These are phyloP conservation scores for Mycogone perniciosa DNA, from an alignment of 2,329 filamentous ascomycete genomes.

Conservation along the genomic window DNA sequence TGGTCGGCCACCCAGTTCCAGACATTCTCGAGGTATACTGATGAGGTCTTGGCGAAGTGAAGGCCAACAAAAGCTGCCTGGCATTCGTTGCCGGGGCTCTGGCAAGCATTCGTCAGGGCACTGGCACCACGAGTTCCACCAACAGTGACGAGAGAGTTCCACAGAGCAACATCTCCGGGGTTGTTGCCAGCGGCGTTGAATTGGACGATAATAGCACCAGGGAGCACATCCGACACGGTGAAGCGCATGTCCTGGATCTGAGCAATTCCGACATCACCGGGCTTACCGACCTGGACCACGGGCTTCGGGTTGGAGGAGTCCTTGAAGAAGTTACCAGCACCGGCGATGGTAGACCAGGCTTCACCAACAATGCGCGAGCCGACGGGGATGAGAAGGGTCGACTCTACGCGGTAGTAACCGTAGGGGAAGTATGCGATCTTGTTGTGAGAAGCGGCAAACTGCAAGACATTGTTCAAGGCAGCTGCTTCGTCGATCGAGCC, in stretches of 20 bases:
- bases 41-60: conserved; percentile 36
- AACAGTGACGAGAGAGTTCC: conserved; percentile 39
- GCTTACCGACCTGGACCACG: conserved; percentile 44
- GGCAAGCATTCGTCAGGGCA: conserved; percentile 33
- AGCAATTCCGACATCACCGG: conserved; percentile 42
- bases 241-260: conserved; percentile 49
- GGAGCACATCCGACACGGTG: conserved; percentile 40
- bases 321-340: conserved; percentile 37
- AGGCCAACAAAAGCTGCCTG: conserved; percentile 43
- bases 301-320: conserved; percentile 38
- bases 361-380: conserved; percentile 51
- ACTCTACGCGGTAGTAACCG: conserved; percentile 23
- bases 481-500: conserved; percentile 31
- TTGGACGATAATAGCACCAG: conserved; percentile 37
- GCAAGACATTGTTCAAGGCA: conserved; percentile 33
- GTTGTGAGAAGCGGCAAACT: conserved; percentile 26
- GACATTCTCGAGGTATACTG: conserved; percentile 19
- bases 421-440: conserved; percentile 26
- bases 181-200: conserved; percentile 41
- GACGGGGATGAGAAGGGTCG: conserved; percentile 20
- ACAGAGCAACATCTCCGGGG: conserved; percentile 45
- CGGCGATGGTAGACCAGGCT: conserved; percentile 45
- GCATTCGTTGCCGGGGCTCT: conserved; percentile 28
- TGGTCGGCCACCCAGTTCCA: conserved; percentile 45
- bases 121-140: conserved; percentile 36